Evolutionary conservation across 768 basidiomycete species (phyloP), one percentile per base, ranked within the genome.

Genomic region (Dioszegia aurantiaca): DNA sequence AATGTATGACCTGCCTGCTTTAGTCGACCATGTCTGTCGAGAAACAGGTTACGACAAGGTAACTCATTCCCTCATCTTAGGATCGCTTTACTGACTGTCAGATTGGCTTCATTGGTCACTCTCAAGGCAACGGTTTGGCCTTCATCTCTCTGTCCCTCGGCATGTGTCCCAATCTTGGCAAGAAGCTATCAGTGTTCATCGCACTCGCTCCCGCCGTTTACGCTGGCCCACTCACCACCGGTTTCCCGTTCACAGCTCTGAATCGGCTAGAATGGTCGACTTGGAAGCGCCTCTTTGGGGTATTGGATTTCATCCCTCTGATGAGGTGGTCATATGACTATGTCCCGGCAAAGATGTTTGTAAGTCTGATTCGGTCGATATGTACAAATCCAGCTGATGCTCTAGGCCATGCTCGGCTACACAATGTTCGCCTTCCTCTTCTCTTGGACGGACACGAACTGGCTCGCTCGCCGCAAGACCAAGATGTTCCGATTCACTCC

Each of bases 401-500:
- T 26, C 21, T 39, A 69, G 68, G 68, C 65, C 12, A 40, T 52
- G n/a, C 58, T 81, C 44, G 80, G 79, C 5, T 81, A 80, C 57
- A 76, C 71, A 30, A 81, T 82, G 81, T 81, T 81, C 62, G 78
- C 80, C 4, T 81, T 79, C 71, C 70, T 81, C 16, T 80, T 80
- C 64, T 64, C 72, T 10, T 81, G 81, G 81, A 82, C 81, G 4
- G 81, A 82, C 63, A 72, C 77, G 10, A 80, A 81, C 65, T 82
- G 81, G 79, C 78, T 81, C 12, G 69, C 65, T 21, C 71, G 80
- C 9, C 73, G 81, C 23, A 82, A 82, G 59, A 75, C 77, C 26
- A 82, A 82, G 62, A 80, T 80, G 79, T 82, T 82, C 74, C 60
- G 81, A 14, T 82, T 82, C 74, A 81, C 80, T 3, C 81, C 81